These are phyloP conservation scores for Calcarisporium arbuscula DNA, from an alignment of 2,329 filamentous ascomycete genomes.

Conservation along the genomic window DNA sequence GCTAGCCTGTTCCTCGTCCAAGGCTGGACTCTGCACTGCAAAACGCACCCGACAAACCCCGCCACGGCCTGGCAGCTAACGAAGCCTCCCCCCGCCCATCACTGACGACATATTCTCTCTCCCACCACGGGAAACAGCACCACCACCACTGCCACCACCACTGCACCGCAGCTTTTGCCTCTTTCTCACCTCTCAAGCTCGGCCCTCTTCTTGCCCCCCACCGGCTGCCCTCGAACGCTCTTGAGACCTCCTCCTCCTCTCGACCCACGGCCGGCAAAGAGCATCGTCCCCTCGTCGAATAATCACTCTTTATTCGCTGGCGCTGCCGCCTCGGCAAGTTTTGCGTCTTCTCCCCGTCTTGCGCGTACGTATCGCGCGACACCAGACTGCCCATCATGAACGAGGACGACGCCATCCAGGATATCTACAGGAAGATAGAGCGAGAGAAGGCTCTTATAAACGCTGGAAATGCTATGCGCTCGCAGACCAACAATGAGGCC, in stretches of 20 bases:
- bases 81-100: slow-evolving; percentile 20
- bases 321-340: slow-evolving; percentile 1
- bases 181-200: background rate
- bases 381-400: slow-evolving; percentile 46
- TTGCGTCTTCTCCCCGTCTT: slow-evolving; percentile 17
- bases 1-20: background rate
- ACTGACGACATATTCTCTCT: slow-evolving; percentile 33
- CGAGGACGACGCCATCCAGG: slow-evolving; percentile 61
- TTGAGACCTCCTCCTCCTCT: slow-evolving; percentile 8
- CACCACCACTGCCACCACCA: slow-evolving; percentile 2
- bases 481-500: slow-evolving; percentile 87
- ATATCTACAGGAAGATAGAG: slow-evolving; percentile 95
- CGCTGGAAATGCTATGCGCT: slow-evolving; percentile 89
- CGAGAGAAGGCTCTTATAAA: slow-evolving; percentile 92
- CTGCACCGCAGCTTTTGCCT: slow-evolving; percentile 5
- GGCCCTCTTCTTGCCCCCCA: slow-evolving; percentile 6
- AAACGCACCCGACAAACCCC: slow-evolving; percentile 24
- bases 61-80: slow-evolving; percentile 15
- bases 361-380: slow-evolving; percentile 33
- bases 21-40: slow-evolving; percentile 7
- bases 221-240: slow-evolving; percentile 10
- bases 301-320: background rate
- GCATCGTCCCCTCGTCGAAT: slow-evolving; percentile 6
- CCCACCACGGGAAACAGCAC: slow-evolving; percentile 19
- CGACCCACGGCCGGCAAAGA: slow-evolving; percentile 1